Base-by-base conservation (phyloP, 2,329 filamentous ascomycete genomes). In the Orbilia ellipsospora region DNA sequence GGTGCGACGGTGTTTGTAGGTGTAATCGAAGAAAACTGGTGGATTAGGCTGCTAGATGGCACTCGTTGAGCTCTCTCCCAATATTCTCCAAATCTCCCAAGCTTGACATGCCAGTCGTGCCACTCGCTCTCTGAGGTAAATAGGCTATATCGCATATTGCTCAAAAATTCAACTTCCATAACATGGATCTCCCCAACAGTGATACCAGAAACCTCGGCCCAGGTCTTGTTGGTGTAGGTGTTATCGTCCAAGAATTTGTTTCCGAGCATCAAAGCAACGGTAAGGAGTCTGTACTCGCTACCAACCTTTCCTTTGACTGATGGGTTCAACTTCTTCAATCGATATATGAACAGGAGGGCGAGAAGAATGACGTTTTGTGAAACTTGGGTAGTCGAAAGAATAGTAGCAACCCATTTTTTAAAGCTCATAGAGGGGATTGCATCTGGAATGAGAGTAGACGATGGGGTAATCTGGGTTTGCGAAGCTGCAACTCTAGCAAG, bases 221-320 rank as follows among this genome's bases (percentile, higher is more conserved):
- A 99, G 0, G 95, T 99, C 85, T 98, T 97, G 85, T 99, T 99
- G 44, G 95, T 98, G 83, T 99, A 99, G 0, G 95, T 98, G 82
- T 98, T 99, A 82, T 99, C 95, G 81, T 99, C 95, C 80, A 99
- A 85, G 81, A 98, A 99, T 85, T 99, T 99, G 83, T 99, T 99
- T 77, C 94, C 94, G 73, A 99, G 86, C 95, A 99, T 99, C 78
- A 99, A 84, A 23, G 95, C 95, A 57, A 98, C 94, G 0, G 95
- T 98, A 80, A 98, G 86, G 23, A 99, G 85, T 16, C 95, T 87
- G 81, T 95, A 98, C 82, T 98, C 95, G 82, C 95, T 99, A 4
- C 95, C 95, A 20, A 90, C 90, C 80, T 94, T 94, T 48, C 95
- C 95, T 81, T 94, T 93, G 16, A 98, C 94, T 2, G 87, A 89